phyloP scores from a whole-genome alignment of 2,329 filamentous ascomycete genomes.

The Phialophora chinensis region DNA sequence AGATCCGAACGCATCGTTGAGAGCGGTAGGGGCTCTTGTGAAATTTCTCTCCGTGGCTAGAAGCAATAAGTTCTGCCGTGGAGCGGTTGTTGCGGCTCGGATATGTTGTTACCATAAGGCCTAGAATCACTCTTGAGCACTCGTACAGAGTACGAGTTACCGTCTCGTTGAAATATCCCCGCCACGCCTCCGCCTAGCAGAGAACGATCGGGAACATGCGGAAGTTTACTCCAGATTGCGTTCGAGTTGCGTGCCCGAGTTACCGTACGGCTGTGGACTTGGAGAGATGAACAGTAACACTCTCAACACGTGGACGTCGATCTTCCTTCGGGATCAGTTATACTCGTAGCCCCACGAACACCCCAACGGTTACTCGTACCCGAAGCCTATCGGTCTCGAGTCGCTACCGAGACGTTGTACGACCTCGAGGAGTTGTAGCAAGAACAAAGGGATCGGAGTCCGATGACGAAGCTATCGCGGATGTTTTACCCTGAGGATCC shows the following conservation, averaged over 20 bases:
- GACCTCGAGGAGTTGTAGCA: neutral
- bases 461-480: slow-evolving; percentile 4
- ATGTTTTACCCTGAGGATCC: neutral
- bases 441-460: slow-evolving; percentile 6
- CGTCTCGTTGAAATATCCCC: neutral
- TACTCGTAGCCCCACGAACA: too few relatives aligned
- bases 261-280: neutral
- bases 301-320: neutral
- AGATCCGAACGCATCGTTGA: neutral
- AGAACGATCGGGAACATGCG: neutral
- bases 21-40: neutral
- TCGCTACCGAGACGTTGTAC: neutral
- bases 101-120: neutral
- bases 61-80: neutral
- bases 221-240: neutral
- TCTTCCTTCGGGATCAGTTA: neutral
- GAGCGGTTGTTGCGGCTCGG: neutral
- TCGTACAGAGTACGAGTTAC: neutral
- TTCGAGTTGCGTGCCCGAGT: neutral
- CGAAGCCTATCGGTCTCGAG: neutral
- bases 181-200: neutral
- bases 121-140: neutral
- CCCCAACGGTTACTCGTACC: neutral
- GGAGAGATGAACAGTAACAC: neutral
- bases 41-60: neutral